Conservation (phyloP, 495 filamentous ascomycete species). For the Penicillium cataractarum region DNA sequence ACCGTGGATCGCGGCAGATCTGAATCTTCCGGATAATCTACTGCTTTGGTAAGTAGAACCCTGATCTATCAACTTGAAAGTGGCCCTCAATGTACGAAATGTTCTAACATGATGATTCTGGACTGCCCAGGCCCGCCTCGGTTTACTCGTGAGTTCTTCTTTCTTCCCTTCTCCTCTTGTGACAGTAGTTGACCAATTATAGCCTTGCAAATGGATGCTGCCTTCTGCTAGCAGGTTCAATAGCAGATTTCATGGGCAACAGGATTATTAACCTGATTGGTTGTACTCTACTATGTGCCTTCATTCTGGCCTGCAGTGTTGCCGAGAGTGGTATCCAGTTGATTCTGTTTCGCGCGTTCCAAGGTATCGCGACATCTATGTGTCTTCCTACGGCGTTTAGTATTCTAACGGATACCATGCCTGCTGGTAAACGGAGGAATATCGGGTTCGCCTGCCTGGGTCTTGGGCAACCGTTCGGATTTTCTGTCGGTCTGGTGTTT, state of each 20-base stretch:
- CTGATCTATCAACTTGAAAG: neutral
- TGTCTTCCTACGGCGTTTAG: slow-evolving; percentile 55
- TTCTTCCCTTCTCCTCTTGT: neutral
- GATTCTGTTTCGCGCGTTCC: slow-evolving; percentile 54
- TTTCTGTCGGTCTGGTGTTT: slow-evolving; percentile 56
- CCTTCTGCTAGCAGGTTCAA: slow-evolving; percentile 52
- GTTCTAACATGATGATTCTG: neutral
- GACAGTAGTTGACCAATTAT: neutral
- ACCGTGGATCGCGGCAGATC: slow-evolving; percentile 24
- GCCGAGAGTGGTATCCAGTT: slow-evolving; percentile 49
- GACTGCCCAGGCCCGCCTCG: slow-evolving; percentile 21
- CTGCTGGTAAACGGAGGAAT: slow-evolving; percentile 50
- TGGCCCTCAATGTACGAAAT: neutral
- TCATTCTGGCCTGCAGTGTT: slow-evolving; percentile 52
- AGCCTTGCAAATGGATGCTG: slow-evolving; percentile 51
- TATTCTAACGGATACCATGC: slow-evolving; percentile 49
- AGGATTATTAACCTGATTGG: slow-evolving; percentile 49
- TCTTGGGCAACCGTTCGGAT: slow-evolving; percentile 54
- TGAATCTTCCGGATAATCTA: slow-evolving; percentile 27
- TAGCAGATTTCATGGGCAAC: slow-evolving; percentile 55
- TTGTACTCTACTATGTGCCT: slow-evolving; percentile 44
- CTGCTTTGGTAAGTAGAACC: slow-evolving; percentile 22
- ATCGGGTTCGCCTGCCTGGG: slow-evolving; percentile 56
- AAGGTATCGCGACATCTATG: slow-evolving; percentile 53
- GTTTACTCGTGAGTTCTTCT: slow-evolving; percentile 26